These are phyloP conservation scores for Pleurotus sapidus DNA, from an alignment of 768 basidiomycete genomes.

Conservation along the genomic window DNA sequence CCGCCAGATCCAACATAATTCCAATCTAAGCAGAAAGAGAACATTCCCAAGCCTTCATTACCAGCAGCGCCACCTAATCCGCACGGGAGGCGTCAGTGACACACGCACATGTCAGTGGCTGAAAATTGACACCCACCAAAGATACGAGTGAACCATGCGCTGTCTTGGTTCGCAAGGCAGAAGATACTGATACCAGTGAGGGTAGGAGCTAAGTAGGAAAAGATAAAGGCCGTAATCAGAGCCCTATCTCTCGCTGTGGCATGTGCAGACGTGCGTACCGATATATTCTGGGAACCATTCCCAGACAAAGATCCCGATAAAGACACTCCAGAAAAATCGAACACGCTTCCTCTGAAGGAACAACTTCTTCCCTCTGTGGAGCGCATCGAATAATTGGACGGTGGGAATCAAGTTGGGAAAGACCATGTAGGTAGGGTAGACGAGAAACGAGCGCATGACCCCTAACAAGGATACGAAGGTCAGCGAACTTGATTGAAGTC, in stretches of 20 bases:
- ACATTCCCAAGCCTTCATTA: slow-evolving; percentile 61
- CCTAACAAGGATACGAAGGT: slow-evolving; percentile 15
- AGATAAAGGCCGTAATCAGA: too few species aligned
- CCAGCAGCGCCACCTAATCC: slow-evolving; percentile 47
- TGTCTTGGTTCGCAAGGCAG: slow-evolving; percentile 50
- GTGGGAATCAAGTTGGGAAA: slow-evolving; percentile 37
- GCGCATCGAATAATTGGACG: slow-evolving; percentile 39
- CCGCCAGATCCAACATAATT: slow-evolving; percentile 50
- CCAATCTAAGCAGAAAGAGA: slow-evolving; percentile 63
- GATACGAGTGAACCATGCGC: slow-evolving; percentile 46
- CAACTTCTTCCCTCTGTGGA: slow-evolving; percentile 42
- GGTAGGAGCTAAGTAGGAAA: slow-evolving; percentile 22
- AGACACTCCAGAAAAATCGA: slow-evolving; percentile 55
- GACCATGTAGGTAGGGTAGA: slow-evolving; percentile 48
- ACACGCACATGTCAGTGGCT: too few species aligned
- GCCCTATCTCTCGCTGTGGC: too few species aligned
- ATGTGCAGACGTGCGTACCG: slow-evolving; percentile 21
- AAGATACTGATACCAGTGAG: slow-evolving; percentile 62
- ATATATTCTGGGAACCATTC: slow-evolving; percentile 56
- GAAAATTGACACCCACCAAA: slow-evolving; percentile 34
- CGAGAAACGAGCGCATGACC: slow-evolving; percentile 46
- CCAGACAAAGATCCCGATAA: slow-evolving; percentile 52
- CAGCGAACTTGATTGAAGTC: too few species aligned
- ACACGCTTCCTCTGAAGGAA: slow-evolving; percentile 49
- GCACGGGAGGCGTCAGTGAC: not conserved